These are phyloP conservation scores for Podila epicladia DNA, from an alignment of 192 early-diverging fungal genomes.

Conservation along the genomic window DNA sequence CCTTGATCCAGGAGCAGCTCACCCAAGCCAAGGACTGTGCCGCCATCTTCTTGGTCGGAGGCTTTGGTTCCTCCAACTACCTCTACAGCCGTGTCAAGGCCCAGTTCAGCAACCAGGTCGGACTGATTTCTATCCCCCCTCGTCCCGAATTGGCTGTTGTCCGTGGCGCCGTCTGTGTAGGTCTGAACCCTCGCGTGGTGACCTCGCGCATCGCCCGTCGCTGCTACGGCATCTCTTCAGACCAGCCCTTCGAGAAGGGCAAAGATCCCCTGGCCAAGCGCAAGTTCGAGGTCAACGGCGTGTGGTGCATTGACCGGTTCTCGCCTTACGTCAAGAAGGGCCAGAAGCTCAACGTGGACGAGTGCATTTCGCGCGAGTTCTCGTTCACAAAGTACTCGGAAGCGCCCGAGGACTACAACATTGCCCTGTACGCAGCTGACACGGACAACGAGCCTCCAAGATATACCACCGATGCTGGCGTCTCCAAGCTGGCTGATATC, in stretches of 20 bases:
- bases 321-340: conserved; percentile 44
- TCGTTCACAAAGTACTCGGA: conserved; percentile 47
- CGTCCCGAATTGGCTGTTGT: conserved; percentile 53
- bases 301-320: conserved; percentile 49
- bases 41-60: conserved; percentile 61
- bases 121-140: conserved; percentile 43
- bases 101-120: conserved; percentile 26
- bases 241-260: conserved; percentile 50
- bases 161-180: conserved; percentile 56
- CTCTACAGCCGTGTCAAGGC: conserved; percentile 35
- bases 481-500: conserved; percentile 47
- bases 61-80: conserved; percentile 57
- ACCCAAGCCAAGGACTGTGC: conserved; percentile 20
- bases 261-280: conserved; percentile 39
- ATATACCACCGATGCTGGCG: conserved; percentile 39
- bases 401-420: conserved; percentile 26
- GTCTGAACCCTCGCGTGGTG: conserved; percentile 25
- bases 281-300: conserved; percentile 35
- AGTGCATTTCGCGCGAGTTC: conserved; percentile 36
- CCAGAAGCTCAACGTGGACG: conserved; percentile 31
- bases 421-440: conserved; percentile 48
- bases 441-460: conserved; percentile 31
- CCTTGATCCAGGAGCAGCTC: conserved; percentile 53
- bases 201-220: conserved; percentile 39
- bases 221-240: conserved; percentile 48